phyloP scores from a whole-genome alignment of 139 green algal genomes.

The Coelastrella sp. region DNA sequence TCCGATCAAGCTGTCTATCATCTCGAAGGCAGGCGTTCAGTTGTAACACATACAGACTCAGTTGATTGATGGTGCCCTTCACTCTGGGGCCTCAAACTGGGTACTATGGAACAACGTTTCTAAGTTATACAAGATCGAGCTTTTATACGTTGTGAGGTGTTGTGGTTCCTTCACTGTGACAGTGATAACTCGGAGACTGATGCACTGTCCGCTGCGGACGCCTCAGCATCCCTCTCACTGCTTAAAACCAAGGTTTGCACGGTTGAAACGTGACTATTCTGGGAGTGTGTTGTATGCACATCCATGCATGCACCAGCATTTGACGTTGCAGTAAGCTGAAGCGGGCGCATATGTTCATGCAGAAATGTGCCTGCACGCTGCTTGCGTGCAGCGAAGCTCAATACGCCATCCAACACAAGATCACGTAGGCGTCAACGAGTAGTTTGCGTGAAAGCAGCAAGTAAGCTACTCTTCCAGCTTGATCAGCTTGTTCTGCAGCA shows the following conservation, averaged over 20 bases:
- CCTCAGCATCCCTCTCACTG: not conserved
- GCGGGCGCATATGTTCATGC: not conserved
- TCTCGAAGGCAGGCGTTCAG: no score
- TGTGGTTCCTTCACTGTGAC: no score
- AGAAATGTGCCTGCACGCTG: not conserved
- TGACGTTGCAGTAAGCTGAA: not conserved
- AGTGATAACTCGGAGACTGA: not conserved
- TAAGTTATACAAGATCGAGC: not conserved
- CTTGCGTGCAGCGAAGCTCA: not conserved
- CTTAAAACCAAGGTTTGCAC: not conserved
- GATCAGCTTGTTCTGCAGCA: not conserved
- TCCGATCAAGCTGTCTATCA: no score
- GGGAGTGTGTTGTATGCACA: not conserved
- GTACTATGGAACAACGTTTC: no score
- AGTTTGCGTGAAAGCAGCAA: constrained; percentile 19
- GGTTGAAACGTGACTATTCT: no score
- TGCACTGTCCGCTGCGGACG: not conserved
- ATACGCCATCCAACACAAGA: not conserved
- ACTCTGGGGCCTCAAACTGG: no score
- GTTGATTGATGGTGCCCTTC: no score
- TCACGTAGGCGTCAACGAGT: not conserved
- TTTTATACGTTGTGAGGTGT: not conserved
- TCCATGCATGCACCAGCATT: not conserved
- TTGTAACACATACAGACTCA: no score
- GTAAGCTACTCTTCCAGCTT: not conserved